Conservation (phyloP, 2,329 filamentous ascomycete genomes). For the Lecanicillium sp. region DNA sequence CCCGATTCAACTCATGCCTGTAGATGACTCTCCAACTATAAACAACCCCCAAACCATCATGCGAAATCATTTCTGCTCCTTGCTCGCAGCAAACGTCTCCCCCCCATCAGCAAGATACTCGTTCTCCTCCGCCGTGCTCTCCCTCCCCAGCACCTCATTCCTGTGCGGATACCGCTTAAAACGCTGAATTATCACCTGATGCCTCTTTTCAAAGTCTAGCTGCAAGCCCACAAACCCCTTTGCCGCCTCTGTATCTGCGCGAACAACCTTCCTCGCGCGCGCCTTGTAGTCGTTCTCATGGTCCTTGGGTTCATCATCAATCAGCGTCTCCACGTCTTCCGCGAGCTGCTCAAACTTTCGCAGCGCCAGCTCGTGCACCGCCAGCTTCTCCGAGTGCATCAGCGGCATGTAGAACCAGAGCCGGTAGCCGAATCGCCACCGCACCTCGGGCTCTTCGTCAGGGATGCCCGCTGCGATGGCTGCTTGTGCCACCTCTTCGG, state of each 20-base stretch:
- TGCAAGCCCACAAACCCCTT: conserved; percentile 15
- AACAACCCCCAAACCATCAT: too few species aligned
- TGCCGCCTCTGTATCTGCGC: conserved; percentile 17
- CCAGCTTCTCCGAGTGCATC: conserved; percentile 46
- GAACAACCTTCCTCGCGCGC: conserved; percentile 19
- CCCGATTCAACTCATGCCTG: too few species aligned
- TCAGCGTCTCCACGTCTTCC: conserved; percentile 23
- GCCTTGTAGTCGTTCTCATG: conserved; percentile 16
- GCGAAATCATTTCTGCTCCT: too few species aligned
- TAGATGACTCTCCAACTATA: too few species aligned
- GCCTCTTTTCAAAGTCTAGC: conserved; percentile 31
- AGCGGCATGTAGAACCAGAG: conserved; percentile 53
- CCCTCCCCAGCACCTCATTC: conserved; percentile 41
- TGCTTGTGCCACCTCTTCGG: conserved; percentile 30
- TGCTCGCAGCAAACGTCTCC: conserved; percentile 24
- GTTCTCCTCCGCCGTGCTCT: conserved; percentile 38
- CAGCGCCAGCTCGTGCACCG: conserved; percentile 31
- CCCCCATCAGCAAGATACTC: conserved; percentile 39
- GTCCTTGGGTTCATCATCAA: conserved; percentile 2
- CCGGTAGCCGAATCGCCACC: conserved; percentile 30
- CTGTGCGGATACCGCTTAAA: conserved; percentile 55
- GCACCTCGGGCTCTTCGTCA: conserved; percentile 16
- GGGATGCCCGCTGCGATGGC: conserved; percentile 26
- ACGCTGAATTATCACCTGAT: conserved; percentile 38
- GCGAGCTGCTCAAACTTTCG: conserved; percentile 22